Evolutionary conservation across 192 early-diverging fungal genomes (phyloP), one percentile per base, ranked within the genome.

Genomic region (Ambispora gerdemannii): DNA sequence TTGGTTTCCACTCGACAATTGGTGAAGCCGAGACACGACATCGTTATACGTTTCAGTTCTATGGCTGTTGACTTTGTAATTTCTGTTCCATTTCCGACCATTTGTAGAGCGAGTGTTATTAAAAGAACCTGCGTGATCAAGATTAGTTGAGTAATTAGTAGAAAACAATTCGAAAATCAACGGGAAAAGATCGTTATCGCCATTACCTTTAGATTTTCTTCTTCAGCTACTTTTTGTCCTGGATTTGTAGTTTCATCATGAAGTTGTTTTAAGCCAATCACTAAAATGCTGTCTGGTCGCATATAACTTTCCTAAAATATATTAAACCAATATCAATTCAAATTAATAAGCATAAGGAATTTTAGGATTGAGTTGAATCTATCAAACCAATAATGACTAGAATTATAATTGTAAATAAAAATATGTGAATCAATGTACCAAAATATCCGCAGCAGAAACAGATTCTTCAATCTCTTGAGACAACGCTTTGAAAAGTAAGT

Each of bases 71-170:
- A 74, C 22, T 77, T n/a, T 3, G 59, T 73, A 0, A 84, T 81
- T 52, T 75, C 75, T 17, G 79, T 71, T 17, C 81, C 80, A 58
- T 81, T 80, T 8, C 78, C 82, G 0, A 83, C 70, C 85, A 87
- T 87, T 69, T 87, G 83, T 7, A 87, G 62, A 1, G 82, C 83
- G 32, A 87, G 55, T 3, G 74, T 81, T 49, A 83, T 38, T 65
- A 87, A 56, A 61, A 60, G n/a, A 60, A 69, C 35, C 67, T 69
- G 27, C 19, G 13, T 3, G 15, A 11, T 20, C 4, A 27, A 28
- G 19, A 36, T 56, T 6, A 52, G 25, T 28, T 17, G 6, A 35
- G 19, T 28, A 24, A 34, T 17, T 35, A 19, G 22, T 2, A 20
- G 27, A 24, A 56, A 38, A 38, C 7, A 56, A 25, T 24, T 36